Conservation (phyloP, 768 basidiomycete genomes). For the Xerocomellus intermedius region DNA sequence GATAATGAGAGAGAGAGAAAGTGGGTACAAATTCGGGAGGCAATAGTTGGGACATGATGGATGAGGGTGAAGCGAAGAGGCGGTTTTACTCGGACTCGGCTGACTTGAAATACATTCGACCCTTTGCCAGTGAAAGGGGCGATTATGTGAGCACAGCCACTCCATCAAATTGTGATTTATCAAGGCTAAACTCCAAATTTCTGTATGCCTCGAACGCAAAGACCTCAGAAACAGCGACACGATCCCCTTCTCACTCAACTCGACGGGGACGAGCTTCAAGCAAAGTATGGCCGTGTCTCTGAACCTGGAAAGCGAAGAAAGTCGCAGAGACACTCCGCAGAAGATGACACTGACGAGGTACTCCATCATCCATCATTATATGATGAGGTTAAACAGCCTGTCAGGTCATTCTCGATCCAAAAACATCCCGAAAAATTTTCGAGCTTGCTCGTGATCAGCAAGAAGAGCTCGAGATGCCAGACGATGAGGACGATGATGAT, state of each 20-base stretch:
- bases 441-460: constrained; percentile 93
- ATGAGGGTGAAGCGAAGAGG: not conserved
- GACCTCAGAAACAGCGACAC: constrained; percentile 63
- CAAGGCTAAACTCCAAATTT: not conserved
- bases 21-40: constrained; percentile 19
- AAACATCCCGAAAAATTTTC: constrained; percentile 83
- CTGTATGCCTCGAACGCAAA: constrained; percentile 64
- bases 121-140: too few species aligned
- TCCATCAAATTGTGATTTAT: constrained; percentile 2
- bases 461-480: constrained; percentile 72
- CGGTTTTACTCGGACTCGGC: not conserved
- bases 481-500: constrained; percentile 52
- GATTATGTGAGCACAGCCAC: constrained; percentile 13
- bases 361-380: constrained; percentile 11
- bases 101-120: not conserved
- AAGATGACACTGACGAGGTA: constrained; percentile 64
- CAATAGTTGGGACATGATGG: constrained; percentile 23
- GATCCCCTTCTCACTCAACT: constrained; percentile 88
- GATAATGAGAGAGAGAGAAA: not conserved
- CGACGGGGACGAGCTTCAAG: constrained; percentile 69
- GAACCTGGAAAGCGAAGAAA: constrained; percentile 76
- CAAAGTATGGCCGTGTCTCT: constrained; percentile 76
- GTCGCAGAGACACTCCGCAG: constrained; percentile 41
- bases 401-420: constrained; percentile 73
- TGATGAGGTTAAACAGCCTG: constrained; percentile 1